Base-by-base conservation (phyloP, 2,329 filamentous ascomycete species). In the Diaporthe nobilis region DNA sequence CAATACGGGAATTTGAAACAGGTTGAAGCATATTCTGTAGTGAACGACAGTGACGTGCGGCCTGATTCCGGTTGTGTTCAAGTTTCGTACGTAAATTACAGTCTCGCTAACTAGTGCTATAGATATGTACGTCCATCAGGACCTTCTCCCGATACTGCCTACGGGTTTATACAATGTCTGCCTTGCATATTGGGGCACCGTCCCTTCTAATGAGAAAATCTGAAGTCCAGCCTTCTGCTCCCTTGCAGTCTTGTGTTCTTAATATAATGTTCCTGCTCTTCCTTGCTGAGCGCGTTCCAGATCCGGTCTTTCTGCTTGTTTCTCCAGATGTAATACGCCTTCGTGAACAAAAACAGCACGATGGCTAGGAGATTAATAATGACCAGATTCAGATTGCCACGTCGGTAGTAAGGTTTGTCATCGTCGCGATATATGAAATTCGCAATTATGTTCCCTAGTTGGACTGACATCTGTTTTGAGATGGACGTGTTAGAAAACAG, bases 341-440 rank as follows among this genome's bases (percentile, higher is more conserved):
- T 91, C 1, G 88, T 85, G 0, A 83, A 81, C 7, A 89, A 73
- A 77, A 90, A 90, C 0, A 90, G 76, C 0, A 84, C 80, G 15
- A 92, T 87, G 37, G 89, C 87, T 31, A 87, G 82, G 1, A 86
- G 78, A 39, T 86, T 86, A 71, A 92, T 86, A 0, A 81, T 86
- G 65, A 93, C 85, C 1, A 92, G 81, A 0, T 87, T 85, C 39
- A 85, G 86, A 76, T 92, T 92, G 0, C 91, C 91, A 0, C 85
- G 84, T 2, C 85, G 83, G 75, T 92, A 91, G 7, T 86, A 81
- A 0, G 90, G 90, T 72, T 86, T 86, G 77, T 92, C 90, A 49
- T 89, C 84, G 1, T 89, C 84, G 1, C 87, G 83, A 79, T 92
- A 92, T n/a, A 92, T 88, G 78, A 85, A 82, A 17, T 80, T 81